Evolutionary conservation across 106 monocot genomes (phyloP), one percentile per base, ranked within the genome.

Genomic region (Dendrobium huoshanense): DNA sequence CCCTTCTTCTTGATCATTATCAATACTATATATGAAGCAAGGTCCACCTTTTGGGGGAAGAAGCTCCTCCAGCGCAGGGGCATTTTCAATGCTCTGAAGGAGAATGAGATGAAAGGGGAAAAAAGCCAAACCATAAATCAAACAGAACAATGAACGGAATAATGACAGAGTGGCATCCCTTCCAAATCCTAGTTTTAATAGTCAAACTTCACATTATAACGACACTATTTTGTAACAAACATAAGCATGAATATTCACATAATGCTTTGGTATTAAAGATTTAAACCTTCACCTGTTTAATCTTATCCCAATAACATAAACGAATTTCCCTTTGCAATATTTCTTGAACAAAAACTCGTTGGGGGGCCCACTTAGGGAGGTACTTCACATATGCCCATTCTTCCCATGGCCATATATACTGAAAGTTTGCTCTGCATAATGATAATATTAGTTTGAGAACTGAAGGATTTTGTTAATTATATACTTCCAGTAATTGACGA

Each of bases 331-430:
- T 92, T 83, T 98, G 94, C 74, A 98, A 82, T 37, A 94, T 92
- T 83, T 98, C 97, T 82, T 94, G 92, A 80, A 98, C 97, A 88
- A 98, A 98, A 83, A 92, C 92, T 54, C 97, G 85, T 77, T 97
- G 94, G 65, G 94, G 94, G 25, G 94, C 92, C 97, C 97, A 98
- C 81, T 64, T 94, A 64, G 97, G 97, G 42, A 94, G 92, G 58
- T 92, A 91, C 73, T 86, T 88, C 22, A 98, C 97, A 84, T 91
- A 83, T 75, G 88, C 89, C 97, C 97, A 90, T 11, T 90, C 87
- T 83, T 87, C 87, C 90, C 90, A 92, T 0, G 88, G 97, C 97
- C 97, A 98, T 79, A 94, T 78, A 79, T 83, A 89, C 40, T 94
- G 92, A 92, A 90, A 94, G 88, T 98, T 98, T 58, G 94, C 90